Conservation (phyloP, 192 early-diverging fungal genomes). For the Kickxella alabastrina region DNA sequence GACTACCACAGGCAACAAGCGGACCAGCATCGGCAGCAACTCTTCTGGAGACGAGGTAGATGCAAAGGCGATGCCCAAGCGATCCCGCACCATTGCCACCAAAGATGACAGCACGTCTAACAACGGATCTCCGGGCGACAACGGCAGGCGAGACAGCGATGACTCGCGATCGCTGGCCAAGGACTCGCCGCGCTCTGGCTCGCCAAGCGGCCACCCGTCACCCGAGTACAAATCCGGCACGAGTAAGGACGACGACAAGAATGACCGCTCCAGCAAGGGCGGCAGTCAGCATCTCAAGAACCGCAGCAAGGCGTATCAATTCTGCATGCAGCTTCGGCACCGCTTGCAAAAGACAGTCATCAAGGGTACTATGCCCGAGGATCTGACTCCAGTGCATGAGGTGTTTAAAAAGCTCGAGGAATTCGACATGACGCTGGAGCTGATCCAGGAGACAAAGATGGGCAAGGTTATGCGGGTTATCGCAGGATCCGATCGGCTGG, state of each 20-base stretch:
- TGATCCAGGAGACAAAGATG: conserved; percentile 51
- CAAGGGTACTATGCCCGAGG: conserved; percentile 35
- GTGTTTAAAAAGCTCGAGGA: conserved; percentile 47
- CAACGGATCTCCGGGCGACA: conserved; percentile 14
- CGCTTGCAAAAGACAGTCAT: conserved; percentile 50
- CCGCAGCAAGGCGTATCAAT: conserved; percentile 31
- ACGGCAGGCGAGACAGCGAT: conserved; percentile 22
- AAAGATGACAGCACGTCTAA: conserved; percentile 5
- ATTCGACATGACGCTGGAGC: conserved; percentile 46
- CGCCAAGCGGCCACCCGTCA: conserved; percentile 19
- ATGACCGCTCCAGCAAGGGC: conserved; percentile 7
- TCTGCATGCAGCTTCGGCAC: conserved; percentile 50
- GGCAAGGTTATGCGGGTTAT: conserved; percentile 52
- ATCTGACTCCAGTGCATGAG: conserved; percentile 34
- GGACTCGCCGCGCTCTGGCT: conserved; percentile 39
- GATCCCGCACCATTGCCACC: conserved; percentile 31
- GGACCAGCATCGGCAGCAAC: conserved; percentile 31
- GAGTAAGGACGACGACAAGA: conserved; percentile 24
- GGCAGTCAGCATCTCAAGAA: conserved; percentile 28
- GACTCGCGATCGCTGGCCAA: conserved; percentile 22
- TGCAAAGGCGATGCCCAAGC: conserved; percentile 33
- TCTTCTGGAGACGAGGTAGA: conserved; percentile 37
- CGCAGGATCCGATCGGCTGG: conserved; percentile 27
- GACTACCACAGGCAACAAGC: conserved; percentile 23
- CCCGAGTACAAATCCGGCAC: conserved; percentile 18